Evolutionary conservation across 2,329 filamentous ascomycete genomes (phyloP).

Genomic region (Aspergillus melleus): DNA sequence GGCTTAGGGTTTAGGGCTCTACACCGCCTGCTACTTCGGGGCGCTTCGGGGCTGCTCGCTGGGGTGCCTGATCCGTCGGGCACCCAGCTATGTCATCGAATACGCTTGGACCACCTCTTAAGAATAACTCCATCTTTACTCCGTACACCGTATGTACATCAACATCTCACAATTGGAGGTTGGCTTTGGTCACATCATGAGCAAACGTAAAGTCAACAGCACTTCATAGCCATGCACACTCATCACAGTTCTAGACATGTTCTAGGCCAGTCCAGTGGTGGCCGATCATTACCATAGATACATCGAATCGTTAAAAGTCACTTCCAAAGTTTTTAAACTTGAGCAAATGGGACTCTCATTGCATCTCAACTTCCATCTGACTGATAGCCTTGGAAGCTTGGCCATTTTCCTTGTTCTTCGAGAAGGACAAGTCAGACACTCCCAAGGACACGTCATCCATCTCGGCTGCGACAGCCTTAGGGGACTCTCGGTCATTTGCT

Average conservation of each 20-base stretch:
- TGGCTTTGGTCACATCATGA: background rate
- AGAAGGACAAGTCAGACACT: conserved; percentile 47
- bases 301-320: conserved; percentile 4
- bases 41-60: conserved; percentile 19
- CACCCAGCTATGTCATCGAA: background rate
- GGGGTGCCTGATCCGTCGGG: conserved; percentile 12
- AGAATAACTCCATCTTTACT: no score
- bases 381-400: conserved; percentile 25
- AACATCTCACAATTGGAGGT: background rate
- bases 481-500: conserved; percentile 28
- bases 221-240: background rate
- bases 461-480: conserved; percentile 32
- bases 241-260: conserved; percentile 1
- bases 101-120: background rate
- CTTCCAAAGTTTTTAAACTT: background rate
- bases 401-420: conserved; percentile 31
- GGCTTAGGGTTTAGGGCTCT: conserved; percentile 28
- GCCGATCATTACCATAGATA: conserved; percentile 6
- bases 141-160: no score
- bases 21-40: conserved; percentile 29
- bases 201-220: no score
- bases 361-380: conserved; percentile 54
- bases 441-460: conserved; percentile 48
- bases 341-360: conserved; percentile 27
- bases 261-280: conserved; percentile 5